phyloP scores from a whole-genome alignment of 2,329 filamentous ascomycete genomes.

The Stenocarpella maydis region DNA sequence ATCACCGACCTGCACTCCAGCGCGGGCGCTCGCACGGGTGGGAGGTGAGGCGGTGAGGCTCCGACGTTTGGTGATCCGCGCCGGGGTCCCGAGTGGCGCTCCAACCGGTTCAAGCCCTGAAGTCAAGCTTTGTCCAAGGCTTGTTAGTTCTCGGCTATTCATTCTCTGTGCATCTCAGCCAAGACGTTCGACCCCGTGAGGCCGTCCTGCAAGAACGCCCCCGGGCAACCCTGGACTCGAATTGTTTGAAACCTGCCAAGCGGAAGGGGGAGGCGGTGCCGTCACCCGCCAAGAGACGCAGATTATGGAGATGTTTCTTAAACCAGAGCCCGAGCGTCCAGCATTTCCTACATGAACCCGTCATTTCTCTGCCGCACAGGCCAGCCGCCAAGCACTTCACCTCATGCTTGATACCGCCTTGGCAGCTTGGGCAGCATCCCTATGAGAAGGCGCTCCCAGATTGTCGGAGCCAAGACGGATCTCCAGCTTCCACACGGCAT shows the following conservation, averaged over 20 bases:
- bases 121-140: constrained; percentile 11
- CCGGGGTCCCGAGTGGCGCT: neutral
- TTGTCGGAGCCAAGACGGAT: constrained; percentile 33
- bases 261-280: constrained; percentile 4
- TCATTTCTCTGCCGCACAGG: neutral
- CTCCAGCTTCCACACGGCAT: neutral
- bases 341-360: constrained; percentile 1
- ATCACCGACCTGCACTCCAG: neutral
- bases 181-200: constrained; percentile 15
- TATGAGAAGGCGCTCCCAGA: constrained; percentile 4
- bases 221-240: neutral
- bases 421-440: neutral
- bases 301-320: constrained; percentile 19
- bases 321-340: constrained; percentile 9
- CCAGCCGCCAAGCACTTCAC: constrained; percentile 17
- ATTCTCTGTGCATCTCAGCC: constrained; percentile 8
- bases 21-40: neutral
- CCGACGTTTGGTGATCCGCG: constrained; percentile 2
- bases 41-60: constrained; percentile 16
- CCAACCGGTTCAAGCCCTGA: constrained; percentile 16
- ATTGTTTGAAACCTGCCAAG: constrained; percentile 27
- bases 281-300: constrained; percentile 21
- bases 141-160: constrained; percentile 14
- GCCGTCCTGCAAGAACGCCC: neutral
- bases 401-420: constrained; percentile 22